Base-by-base conservation (phyloP, 78 protist species). In the Chrysochromulina tobinii region DNA sequence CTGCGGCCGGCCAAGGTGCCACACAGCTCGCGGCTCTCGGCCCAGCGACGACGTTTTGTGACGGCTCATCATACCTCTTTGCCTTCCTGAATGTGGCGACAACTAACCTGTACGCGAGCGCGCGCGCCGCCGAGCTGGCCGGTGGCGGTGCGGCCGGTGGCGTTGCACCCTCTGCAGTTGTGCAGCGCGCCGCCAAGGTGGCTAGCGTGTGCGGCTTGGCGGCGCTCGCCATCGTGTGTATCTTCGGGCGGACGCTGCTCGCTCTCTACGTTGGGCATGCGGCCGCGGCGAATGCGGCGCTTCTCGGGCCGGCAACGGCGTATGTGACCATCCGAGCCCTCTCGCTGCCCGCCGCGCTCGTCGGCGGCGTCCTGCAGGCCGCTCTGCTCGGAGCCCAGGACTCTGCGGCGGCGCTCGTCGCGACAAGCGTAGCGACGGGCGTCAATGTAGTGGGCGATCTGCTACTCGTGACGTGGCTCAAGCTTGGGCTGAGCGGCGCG, bases 1-100 rank as follows among this genome's bases (percentile, higher is more conserved):
- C 77, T 11, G 50, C 50, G 12, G 50, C 50, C 23, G 5, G 15
- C 8, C 9, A 4, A 12, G 50, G 77, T 9, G 77, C 77, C 1
- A 25, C 77, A 15, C 50, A 17, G 27, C 77, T 68, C 21, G 77
- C 77, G 14, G 77, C 77, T 25, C 77, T 68, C 12, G 77, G 77
- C 8, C 77, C 77, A 2, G 27, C 77, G 12, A 68, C 77, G 20
- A 68, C 77, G 20, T 68, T 68, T 3, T 68, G 77, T 50, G 77
- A 68, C 77, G 77, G 77, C 77, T 6, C 77, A 27, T 3, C 27
- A 1, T 68, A 68, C 77, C 77, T 68, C 14, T 68, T 68, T 50
- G 77, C 77, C 50, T 68, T 68, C 50, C 77, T 68, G 20, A 68
- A n/a, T n/a, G 77, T 68, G 77, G 77, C 77, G 8, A 68, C 77